A percentile compares a stretch with the other conserved stretches of the same genome.
These are phyloP conservation scores for Lachancea fermentati DNA, from an alignment of 805 yeast genomes.

Conservation along the genomic window DNA sequence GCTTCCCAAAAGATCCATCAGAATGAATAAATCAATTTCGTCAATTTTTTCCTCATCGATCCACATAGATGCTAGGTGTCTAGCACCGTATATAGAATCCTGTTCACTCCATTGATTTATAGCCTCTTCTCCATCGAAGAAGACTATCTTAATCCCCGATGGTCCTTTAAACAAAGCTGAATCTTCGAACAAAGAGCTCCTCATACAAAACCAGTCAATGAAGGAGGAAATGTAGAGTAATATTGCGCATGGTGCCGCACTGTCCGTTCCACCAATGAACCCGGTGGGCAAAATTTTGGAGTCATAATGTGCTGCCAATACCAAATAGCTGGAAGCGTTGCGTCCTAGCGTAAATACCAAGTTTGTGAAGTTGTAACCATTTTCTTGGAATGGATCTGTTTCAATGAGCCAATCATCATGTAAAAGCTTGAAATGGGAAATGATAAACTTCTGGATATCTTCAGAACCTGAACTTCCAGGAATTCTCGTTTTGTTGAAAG, in stretches of 20 bases:
- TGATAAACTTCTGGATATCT: conserved; percentile 35
- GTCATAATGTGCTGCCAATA: conserved; percentile 53
- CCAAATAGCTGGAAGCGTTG: conserved; percentile 27
- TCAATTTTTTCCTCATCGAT: conserved; percentile 20
- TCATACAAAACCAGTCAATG: conserved; percentile 15
- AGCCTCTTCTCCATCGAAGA: conserved; percentile 62
- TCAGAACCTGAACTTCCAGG: conserved; percentile 41
- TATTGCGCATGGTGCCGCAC: conserved; percentile 53
- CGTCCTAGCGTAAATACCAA: conserved; percentile 30
- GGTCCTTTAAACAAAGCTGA: conserved; percentile 13
- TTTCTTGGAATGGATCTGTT: conserved; percentile 34
- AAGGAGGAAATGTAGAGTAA: conserved; percentile 40
- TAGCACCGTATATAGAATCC: conserved; percentile 55
- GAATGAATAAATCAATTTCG: conserved; percentile 40
- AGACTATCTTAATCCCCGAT: conserved; percentile 42
- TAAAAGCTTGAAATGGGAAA: conserved; percentile 29
- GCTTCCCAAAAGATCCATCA: conserved; percentile 42
- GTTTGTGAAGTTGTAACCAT: conserved; percentile 35
- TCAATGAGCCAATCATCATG: conserved; percentile 25
- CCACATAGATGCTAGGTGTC: conserved; percentile 42
- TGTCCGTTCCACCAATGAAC: conserved; percentile 55
- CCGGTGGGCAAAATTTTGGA: conserved; percentile 45
- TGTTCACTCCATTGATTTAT: conserved; percentile 43
- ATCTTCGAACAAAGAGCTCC: conserved; percentile 7
- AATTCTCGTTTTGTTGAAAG: conserved; percentile 35